Percentiles rank a stretch among this genome's conserved stretches.
These are phyloP conservation scores for Jatropha curcas DNA, from an alignment of 345 rosid species.

Conservation along the genomic window DNA sequence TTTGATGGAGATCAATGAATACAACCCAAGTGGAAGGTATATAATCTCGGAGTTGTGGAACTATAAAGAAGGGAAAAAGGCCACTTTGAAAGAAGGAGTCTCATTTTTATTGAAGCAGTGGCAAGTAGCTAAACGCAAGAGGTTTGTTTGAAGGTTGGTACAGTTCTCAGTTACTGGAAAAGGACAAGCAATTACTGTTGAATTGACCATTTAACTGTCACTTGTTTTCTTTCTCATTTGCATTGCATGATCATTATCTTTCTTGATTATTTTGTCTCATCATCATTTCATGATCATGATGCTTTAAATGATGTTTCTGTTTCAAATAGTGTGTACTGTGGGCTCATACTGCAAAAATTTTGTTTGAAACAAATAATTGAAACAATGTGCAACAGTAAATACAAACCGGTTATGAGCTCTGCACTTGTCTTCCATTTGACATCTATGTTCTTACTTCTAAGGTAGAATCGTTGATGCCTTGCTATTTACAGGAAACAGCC, in stretches of 20 bases:
- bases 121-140: constrained; percentile 44
- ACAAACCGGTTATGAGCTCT: background rate
- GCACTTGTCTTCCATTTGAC: background rate
- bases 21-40: constrained; percentile 92
- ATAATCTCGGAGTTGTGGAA: constrained; percentile 81
- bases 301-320: background rate
- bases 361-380: background rate
- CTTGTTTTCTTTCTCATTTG: background rate
- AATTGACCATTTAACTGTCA: background rate
- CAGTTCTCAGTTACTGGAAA: background rate
- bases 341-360: background rate
- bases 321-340: background rate
- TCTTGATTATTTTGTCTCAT: background rate
- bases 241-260: background rate
- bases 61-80: constrained; percentile 60
- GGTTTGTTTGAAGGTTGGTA: constrained; percentile 27
- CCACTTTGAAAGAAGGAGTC: constrained; percentile 66
- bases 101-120: constrained; percentile 49
- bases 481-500: constrained; percentile 2
- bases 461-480: no score
- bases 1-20: constrained; percentile 73
- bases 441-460: no score
- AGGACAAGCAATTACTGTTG: background rate
- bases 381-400: background rate
- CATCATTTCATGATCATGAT: no score